Conservation (phyloP, 1,284 basidiomycete species). For the Ustilago hordei region DNA sequence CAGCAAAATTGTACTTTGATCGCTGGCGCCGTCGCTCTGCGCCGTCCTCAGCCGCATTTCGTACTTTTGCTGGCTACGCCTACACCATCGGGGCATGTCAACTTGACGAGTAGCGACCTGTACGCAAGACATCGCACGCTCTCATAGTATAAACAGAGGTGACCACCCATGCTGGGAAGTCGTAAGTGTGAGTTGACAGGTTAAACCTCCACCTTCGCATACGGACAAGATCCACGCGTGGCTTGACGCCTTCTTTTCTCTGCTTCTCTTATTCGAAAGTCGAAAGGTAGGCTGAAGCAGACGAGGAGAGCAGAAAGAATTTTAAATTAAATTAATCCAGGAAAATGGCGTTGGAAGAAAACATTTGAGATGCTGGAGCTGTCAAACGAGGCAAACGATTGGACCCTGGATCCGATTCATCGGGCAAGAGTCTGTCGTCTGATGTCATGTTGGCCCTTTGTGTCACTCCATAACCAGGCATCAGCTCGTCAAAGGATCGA, state of each 20-base stretch:
- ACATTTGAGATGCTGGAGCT: not conserved
- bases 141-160: no score
- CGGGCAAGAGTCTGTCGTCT: not conserved
- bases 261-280: not conserved
- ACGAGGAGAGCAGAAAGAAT: not conserved
- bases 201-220: constrained; percentile 34
- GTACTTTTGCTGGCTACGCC: not conserved
- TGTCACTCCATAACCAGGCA: not conserved
- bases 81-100: not conserved
- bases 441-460: not conserved
- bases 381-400: constrained; percentile 6
- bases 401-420: constrained; percentile 7
- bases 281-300: not conserved
- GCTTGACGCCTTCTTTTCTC: constrained; percentile 22
- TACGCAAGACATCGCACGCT: no score
- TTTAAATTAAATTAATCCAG: constrained; percentile 7
- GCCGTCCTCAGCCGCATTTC: not conserved
- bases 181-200: not conserved
- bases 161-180: no score
- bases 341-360: not conserved
- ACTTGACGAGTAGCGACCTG: no score
- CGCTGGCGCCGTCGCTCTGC: no score
- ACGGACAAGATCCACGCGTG: constrained; percentile 20
- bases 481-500: not conserved
- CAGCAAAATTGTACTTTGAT: not conserved